These are phyloP conservation scores for Actinidia polygama DNA, from an alignment of 179 eudicot genomes.

Conservation along the genomic window DNA sequence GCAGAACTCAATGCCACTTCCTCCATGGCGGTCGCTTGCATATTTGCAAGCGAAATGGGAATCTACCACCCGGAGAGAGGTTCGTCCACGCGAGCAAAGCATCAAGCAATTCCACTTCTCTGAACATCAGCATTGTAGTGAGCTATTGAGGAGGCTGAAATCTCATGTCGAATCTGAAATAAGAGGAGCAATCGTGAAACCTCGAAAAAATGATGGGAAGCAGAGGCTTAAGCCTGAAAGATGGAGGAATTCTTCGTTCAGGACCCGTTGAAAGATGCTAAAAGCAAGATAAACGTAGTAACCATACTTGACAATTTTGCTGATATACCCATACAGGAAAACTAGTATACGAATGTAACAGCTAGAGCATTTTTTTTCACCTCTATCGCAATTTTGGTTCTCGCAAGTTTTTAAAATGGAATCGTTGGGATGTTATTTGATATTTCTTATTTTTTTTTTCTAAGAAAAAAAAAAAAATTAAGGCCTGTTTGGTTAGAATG, in stretches of 20 bases:
- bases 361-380: no score
- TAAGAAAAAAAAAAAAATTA: no score
- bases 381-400: no score
- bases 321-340: no score
- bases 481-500: no score
- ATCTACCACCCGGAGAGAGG: constrained; percentile 61
- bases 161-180: constrained; percentile 56
- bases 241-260: constrained; percentile 42
- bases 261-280: constrained; percentile 37
- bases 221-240: constrained; percentile 51
- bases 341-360: no score
- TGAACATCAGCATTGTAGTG: constrained; percentile 61
- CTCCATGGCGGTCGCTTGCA: constrained; percentile 93
- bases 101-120: constrained; percentile 15
- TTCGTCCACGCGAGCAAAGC: constrained; percentile 30
- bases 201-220: constrained; percentile 42
- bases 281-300: no score
- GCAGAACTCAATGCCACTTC: constrained; percentile 93
- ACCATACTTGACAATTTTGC: no score
- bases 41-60: constrained; percentile 92
- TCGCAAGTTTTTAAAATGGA: no score
- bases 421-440: no score
- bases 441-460: no score
- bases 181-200: constrained; percentile 47
- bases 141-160: constrained; percentile 64